Evolutionary conservation across 2,329 filamentous ascomycete species (phyloP).

Genomic region (Escovopsis sp.): DNA sequence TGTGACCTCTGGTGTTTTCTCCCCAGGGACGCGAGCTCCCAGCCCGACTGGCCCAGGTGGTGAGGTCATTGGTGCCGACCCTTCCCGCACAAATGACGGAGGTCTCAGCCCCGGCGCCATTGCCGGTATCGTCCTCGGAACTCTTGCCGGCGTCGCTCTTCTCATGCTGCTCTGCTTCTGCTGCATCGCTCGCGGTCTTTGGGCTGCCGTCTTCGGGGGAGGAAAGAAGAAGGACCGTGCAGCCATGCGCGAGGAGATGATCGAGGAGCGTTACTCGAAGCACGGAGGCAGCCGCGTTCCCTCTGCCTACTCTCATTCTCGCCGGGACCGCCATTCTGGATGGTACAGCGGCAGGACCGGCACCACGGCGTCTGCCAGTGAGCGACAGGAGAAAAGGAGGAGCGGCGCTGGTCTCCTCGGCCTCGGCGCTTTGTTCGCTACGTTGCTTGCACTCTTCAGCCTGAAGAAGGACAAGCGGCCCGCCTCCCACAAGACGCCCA

Average conservation of each 20-base stretch:
- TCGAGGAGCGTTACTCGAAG: constrained; percentile 47
- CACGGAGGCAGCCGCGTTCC: constrained; percentile 25
- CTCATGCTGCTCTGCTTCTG: constrained; percentile 61
- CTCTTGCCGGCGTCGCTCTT: constrained; percentile 50
- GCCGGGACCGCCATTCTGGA: constrained; percentile 38
- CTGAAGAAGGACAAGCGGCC: constrained; percentile 36
- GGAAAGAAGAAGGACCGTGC: constrained; percentile 32
- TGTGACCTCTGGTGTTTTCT: constrained; percentile 35
- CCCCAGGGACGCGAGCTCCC: constrained; percentile 17
- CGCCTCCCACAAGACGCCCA: constrained; percentile 21
- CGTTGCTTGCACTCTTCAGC: constrained; percentile 39
- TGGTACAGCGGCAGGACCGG: constrained; percentile 41
- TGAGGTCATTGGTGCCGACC: constrained; percentile 20
- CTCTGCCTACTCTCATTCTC: constrained; percentile 22
- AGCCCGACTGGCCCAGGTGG: constrained; percentile 31
- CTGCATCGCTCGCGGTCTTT: constrained; percentile 51
- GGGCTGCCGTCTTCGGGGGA: constrained; percentile 39
- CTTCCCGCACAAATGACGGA: constrained; percentile 23
- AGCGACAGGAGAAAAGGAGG: constrained; percentile 35
- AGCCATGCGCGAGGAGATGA: constrained; percentile 35
- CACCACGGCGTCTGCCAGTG: constrained; percentile 21
- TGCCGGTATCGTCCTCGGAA: constrained; percentile 66
- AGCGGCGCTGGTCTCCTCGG: constrained; percentile 38
- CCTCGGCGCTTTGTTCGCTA: constrained; percentile 34
- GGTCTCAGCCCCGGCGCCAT: constrained; percentile 57